phyloP scores from a whole-genome alignment of 2,329 filamentous ascomycete species.

The Hypocrella siamensis region DNA sequence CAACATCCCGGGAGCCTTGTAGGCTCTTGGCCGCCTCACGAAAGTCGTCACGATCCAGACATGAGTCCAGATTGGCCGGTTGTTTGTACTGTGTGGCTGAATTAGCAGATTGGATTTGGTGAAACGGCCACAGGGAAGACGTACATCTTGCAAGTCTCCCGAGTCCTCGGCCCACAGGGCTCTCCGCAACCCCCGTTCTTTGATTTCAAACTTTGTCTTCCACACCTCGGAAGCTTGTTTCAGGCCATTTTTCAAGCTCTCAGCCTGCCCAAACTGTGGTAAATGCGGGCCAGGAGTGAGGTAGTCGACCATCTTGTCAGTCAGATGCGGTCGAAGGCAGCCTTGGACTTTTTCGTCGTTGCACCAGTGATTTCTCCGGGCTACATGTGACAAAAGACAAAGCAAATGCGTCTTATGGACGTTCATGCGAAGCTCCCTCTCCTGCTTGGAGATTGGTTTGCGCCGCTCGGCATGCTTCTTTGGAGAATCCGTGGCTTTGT shows the following conservation, averaged over 20 bases:
- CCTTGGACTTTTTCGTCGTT: slow-evolving; percentile 58
- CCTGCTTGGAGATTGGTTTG: slow-evolving; percentile 36
- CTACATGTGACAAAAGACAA: slow-evolving; percentile 64
- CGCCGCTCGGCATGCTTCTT: slow-evolving; percentile 23
- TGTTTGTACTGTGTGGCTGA: slow-evolving; percentile 29
- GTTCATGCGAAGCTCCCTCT: slow-evolving; percentile 44
- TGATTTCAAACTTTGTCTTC: slow-evolving; percentile 53
- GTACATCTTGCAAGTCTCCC: slow-evolving; percentile 42
- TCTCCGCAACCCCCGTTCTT: slow-evolving; percentile 51
- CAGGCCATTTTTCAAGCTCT: slow-evolving; percentile 67
- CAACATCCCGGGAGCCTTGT: slow-evolving; percentile 74
- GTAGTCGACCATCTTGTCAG: slow-evolving; percentile 47
- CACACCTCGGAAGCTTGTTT: slow-evolving; percentile 53
- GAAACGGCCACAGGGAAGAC: slow-evolving; percentile 6
- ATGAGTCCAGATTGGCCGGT: slow-evolving; percentile 48
- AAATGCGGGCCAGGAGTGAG: slow-evolving; percentile 53
- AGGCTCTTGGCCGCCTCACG: slow-evolving; percentile 50
- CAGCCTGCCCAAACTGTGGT: slow-evolving; percentile 60
- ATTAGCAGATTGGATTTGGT: neutral
- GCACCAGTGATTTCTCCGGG: slow-evolving; percentile 76
- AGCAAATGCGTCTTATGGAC: slow-evolving; percentile 80
- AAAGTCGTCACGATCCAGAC: slow-evolving; percentile 60
- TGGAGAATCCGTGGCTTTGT: slow-evolving; percentile 17
- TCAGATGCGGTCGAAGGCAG: slow-evolving; percentile 47
- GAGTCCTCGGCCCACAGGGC: slow-evolving; percentile 61